A percentile compares a stretch with the other conserved stretches of the same genome.
phyloP scores from a whole-genome alignment of 768 basidiomycete genomes.

The Lentinula guzmanii region DNA sequence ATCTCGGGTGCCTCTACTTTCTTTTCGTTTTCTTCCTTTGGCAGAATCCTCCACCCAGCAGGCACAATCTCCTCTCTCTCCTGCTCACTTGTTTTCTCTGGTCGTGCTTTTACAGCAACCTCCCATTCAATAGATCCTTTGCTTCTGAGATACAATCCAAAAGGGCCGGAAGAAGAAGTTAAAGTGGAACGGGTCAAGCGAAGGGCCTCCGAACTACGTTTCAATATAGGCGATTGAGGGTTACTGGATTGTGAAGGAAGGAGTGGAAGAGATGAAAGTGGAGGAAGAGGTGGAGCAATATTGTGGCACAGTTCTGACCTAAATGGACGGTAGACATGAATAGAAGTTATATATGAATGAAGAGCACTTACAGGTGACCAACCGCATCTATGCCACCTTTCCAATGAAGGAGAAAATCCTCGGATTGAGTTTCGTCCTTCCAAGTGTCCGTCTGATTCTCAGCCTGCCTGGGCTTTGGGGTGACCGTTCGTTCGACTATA shows the following conservation, averaged over 20 bases:
- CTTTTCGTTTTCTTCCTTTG: conserved; percentile 37
- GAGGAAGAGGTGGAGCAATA: conserved; percentile 4
- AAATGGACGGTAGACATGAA: background rate
- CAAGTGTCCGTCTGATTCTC: background rate
- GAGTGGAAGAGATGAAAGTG: background rate
- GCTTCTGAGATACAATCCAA: conserved; percentile 61
- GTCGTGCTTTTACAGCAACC: conserved; percentile 49
- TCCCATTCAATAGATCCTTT: conserved; percentile 80
- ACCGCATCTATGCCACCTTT: conserved; percentile 40
- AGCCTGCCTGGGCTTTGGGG: background rate
- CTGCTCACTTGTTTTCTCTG: conserved; percentile 28
- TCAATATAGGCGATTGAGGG: conserved; percentile 50
- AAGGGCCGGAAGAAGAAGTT: conserved; percentile 52
- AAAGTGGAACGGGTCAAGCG: conserved; percentile 58
- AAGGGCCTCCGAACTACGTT: conserved; percentile 54
- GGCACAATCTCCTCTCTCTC: conserved; percentile 58
- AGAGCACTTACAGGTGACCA: conserved; percentile 55
- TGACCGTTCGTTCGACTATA: background rate
- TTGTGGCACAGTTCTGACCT: background rate
- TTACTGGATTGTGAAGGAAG: conserved; percentile 38
- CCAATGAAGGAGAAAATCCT: conserved; percentile 16
- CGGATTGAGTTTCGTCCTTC: background rate
- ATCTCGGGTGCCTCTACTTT: conserved; percentile 24
- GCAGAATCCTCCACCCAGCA: conserved; percentile 68
- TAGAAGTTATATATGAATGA: background rate